phyloP scores from a whole-genome alignment of 2,329 filamentous ascomycete species.

The Fusarium sp. region DNA sequence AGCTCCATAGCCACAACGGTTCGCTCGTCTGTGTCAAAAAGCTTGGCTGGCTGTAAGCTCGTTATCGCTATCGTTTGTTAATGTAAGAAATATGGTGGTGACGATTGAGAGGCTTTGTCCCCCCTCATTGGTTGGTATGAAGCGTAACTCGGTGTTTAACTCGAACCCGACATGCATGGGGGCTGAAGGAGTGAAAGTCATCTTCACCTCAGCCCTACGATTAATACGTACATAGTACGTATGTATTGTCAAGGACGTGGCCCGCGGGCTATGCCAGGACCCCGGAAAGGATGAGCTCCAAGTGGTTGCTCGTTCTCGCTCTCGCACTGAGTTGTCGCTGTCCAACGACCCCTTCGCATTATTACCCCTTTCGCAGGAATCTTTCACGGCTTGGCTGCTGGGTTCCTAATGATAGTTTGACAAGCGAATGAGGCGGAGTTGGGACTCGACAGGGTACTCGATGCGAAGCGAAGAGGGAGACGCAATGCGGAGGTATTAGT shows the following conservation, averaged over 20 bases:
- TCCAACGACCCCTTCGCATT: constrained; percentile 10
- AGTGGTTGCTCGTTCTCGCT: constrained; percentile 33
- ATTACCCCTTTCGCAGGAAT: constrained; percentile 6
- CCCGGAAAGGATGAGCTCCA: constrained; percentile 4
- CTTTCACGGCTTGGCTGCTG: background rate
- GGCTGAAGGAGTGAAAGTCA: constrained; percentile 21
- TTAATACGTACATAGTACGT: constrained; percentile 11
- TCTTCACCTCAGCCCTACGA: constrained; percentile 42
- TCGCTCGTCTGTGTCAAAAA: background rate
- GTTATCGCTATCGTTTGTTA: background rate
- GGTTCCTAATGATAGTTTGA: constrained; percentile 7
- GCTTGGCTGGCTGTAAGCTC: constrained; percentile 27
- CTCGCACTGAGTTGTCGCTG: constrained; percentile 2
- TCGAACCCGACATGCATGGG: constrained; percentile 17
- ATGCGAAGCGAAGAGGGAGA: constrained; percentile 17
- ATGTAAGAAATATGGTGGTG: constrained; percentile 16
- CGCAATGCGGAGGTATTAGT: constrained; percentile 34
- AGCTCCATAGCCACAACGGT: constrained; percentile 5
- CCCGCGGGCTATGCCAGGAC: constrained; percentile 8
- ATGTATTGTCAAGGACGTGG: constrained; percentile 17
- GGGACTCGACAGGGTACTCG: constrained; percentile 7
- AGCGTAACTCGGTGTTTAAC: constrained; percentile 26
- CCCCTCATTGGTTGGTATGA: constrained; percentile 30
- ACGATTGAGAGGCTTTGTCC: constrained; percentile 4
- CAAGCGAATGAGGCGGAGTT: constrained; percentile 36